Evolutionary conservation across 768 basidiomycete genomes (phyloP), one percentile per base, ranked within the genome.

Genomic region (Chlorophyllum brunneum): DNA sequence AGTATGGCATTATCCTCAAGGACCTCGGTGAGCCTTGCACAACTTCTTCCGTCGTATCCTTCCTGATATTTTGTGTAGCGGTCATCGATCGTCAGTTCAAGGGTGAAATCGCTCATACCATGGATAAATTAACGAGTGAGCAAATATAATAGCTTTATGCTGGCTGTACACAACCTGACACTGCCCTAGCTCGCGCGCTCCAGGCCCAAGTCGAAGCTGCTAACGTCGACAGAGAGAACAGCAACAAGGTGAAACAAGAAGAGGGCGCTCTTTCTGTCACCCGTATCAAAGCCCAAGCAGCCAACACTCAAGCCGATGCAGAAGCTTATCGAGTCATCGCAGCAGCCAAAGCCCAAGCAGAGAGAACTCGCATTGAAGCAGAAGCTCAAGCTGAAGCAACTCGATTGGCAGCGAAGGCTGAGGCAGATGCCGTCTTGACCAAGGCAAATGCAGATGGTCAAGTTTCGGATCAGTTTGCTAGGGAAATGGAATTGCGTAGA

Each of bases 11-110:
- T 44, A 70, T 86, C 30, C 66, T 92, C 43, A 89, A 89, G 67
- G 90, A 92, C 56, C 80, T 92, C 31, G 85, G 83, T 83, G 58
- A 4, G 75, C 62, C 9, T 40, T 27, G 18, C 42, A 9, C n/a
- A 29, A 24, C 24, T 46, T 30, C 3, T 10, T 43, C 22, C 5
- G 10, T 29, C 23, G 7, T n/a, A 16, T 7, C 26, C 5, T 33
- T 33, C 39, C 52, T 56, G 51, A 24, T 41, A 20, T 20, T 13
- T 29, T 33, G 44, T 57, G 16, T 51, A 84, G 90, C 89, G 49
- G 90, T 92, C 49, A 92, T 92, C 53, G 88, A 92, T 63, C 74
- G 90, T 26, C 86, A 91, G 59, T 92, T 92, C 74, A 92, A 92
- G 72, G 89, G 88, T 54, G 89, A 92, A 61, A 90, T 91, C 58